phyloP scores from a whole-genome alignment of 495 filamentous ascomycete genomes.

The Penicillium chermesinum region DNA sequence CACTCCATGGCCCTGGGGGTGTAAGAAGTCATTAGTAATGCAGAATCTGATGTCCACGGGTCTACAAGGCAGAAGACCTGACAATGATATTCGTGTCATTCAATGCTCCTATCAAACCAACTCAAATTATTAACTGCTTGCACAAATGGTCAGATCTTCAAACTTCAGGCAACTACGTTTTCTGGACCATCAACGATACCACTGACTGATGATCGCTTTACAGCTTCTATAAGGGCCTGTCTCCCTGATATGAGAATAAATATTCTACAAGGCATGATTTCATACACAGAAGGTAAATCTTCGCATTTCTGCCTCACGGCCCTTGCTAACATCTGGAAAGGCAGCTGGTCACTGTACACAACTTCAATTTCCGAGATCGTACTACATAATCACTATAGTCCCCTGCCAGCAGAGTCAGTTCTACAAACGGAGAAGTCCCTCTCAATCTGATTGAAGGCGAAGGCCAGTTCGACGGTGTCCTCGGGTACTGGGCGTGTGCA shows the following conservation, averaged over 20 bases:
- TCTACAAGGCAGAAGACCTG: background rate
- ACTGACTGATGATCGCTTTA: too few relatives aligned
- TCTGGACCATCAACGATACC: background rate
- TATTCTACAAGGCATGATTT: background rate
- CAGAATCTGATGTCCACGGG: background rate
- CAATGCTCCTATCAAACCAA: background rate
- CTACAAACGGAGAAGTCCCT: background rate
- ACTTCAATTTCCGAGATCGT: background rate
- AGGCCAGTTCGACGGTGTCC: background rate
- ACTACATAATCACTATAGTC: background rate
- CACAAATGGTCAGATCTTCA: background rate
- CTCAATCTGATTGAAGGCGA: background rate
- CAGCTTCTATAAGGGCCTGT: background rate
- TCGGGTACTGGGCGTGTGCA: background rate
- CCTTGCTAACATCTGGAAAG: background rate
- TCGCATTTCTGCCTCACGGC: background rate
- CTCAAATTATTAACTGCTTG: background rate
- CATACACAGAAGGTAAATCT: background rate
- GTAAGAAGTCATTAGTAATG: background rate
- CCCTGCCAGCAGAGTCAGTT: background rate
- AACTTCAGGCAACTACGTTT: background rate
- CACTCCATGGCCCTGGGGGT: too few relatives aligned
- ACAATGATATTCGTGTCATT: background rate
- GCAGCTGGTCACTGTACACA: background rate
- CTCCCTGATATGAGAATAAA: background rate